Evolutionary conservation across 179 eudicot species (phyloP).

Genomic region (Amaranthus tricolor): DNA sequence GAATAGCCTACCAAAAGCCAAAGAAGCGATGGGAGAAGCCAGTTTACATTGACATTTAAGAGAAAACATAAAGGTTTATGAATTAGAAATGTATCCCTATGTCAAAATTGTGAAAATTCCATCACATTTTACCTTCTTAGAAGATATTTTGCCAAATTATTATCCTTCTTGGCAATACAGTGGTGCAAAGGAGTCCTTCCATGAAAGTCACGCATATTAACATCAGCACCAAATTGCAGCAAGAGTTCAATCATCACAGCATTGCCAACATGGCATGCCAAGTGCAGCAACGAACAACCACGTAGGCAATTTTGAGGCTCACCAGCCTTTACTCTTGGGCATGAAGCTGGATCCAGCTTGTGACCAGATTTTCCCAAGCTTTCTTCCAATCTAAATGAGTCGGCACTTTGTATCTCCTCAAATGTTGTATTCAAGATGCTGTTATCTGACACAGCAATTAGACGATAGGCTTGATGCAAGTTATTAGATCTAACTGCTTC

Average conservation of each 20-base stretch:
- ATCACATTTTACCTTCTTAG: constrained; percentile 64
- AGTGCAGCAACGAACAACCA: constrained; percentile 80
- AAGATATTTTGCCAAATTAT: constrained; percentile 75
- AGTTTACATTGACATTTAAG: not conserved
- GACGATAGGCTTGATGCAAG: constrained; percentile 68
- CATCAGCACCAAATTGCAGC: constrained; percentile 85
- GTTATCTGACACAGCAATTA: constrained; percentile 53
- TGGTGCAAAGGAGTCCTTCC: constrained; percentile 96
- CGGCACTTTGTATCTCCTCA: constrained; percentile 44
- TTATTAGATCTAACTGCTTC: constrained; percentile 72
- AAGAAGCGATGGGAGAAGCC: not conserved
- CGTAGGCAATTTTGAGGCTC: constrained; percentile 66
- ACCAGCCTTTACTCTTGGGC: constrained; percentile 45
- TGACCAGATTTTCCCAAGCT: constrained; percentile 35
- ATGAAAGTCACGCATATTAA: constrained; percentile 73
- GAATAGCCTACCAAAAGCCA: not conserved
- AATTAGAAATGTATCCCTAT: not conserved
- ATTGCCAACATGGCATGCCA: constrained; percentile 70
- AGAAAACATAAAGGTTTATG: not conserved
- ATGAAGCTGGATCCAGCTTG: constrained; percentile 48
- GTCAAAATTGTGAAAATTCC: not conserved
- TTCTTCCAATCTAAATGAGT: constrained; percentile 29
- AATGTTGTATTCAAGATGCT: constrained; percentile 58
- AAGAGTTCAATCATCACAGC: constrained; percentile 79
- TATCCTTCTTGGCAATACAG: constrained; percentile 64